Evolutionary conservation across 2,329 filamentous ascomycete species (phyloP).

Genomic region (Paecilomyces sp.): DNA sequence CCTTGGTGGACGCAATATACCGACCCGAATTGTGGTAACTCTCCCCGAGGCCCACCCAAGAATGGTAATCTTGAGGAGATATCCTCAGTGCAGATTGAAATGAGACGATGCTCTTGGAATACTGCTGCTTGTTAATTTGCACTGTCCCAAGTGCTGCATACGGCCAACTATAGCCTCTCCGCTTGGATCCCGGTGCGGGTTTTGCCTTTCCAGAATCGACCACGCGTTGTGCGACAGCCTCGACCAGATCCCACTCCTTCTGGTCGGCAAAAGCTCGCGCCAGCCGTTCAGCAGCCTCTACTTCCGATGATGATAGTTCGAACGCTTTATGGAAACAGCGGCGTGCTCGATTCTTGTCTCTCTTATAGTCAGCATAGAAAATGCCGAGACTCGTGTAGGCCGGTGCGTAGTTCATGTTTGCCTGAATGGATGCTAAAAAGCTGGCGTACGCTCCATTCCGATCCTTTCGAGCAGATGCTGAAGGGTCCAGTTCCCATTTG

Average conservation of each 20-base stretch:
- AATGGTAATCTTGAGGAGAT: constrained; percentile 81
- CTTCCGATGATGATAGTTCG: constrained; percentile 80
- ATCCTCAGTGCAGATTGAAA: constrained; percentile 86
- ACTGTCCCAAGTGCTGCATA: constrained; percentile 90
- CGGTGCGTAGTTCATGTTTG: constrained; percentile 79
- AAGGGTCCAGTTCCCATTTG: constrained; percentile 75
- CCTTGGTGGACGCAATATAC: constrained; percentile 88
- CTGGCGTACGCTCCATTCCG: constrained; percentile 75
- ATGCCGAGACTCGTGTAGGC: constrained; percentile 86
- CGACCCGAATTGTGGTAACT: constrained; percentile 92
- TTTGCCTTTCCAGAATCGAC: constrained; percentile 92
- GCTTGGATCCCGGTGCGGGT: constrained; percentile 85
- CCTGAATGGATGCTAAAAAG: constrained; percentile 77
- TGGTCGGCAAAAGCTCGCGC: constrained; percentile 81
- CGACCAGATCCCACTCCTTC: constrained; percentile 93
- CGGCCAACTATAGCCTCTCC: constrained; percentile 90
- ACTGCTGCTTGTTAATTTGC: constrained; percentile 90
- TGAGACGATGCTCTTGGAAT: constrained; percentile 77
- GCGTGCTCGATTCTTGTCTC: constrained; percentile 77
- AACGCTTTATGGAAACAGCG: constrained; percentile 95
- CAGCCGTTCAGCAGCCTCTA: constrained; percentile 78
- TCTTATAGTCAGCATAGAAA: constrained; percentile 86
- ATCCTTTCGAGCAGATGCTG: constrained; percentile 66
- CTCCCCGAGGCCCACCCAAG: constrained; percentile 93
- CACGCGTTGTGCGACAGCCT: constrained; percentile 81